Conservation (phyloP, 164 flowering plant genomes). For the Dillenia turbinata region DNA sequence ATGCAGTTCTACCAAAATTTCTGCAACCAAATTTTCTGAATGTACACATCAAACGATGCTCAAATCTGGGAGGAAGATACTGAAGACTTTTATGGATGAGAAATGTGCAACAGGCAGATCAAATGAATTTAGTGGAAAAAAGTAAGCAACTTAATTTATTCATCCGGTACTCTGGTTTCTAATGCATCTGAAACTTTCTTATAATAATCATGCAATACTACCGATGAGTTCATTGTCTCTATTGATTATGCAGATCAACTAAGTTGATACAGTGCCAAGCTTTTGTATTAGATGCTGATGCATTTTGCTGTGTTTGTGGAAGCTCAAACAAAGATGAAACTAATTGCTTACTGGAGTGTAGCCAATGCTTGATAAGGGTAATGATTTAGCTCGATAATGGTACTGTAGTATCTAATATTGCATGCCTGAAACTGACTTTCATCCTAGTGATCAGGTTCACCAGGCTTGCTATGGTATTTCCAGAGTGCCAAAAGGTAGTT, state of each 20-base stretch:
- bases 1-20: conserved; percentile 11
- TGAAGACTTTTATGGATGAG: conserved; percentile 3
- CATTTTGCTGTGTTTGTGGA: conserved; percentile 61
- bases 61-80: conserved; percentile 10
- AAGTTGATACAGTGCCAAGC: conserved; percentile 16
- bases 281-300: conserved; percentile 22
- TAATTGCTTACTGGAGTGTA: conserved; percentile 46
- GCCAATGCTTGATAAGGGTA: conserved; percentile 45
- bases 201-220: too few species aligned
- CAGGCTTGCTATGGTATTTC: conserved; percentile 69
- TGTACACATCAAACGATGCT: conserved; percentile 10
- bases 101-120: conserved; percentile 4
- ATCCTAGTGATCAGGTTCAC: conserved; percentile 39
- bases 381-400: conserved; percentile 2
- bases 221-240: neutral
- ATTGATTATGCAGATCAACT: conserved; percentile 22
- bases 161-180: neutral
- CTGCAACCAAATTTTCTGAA: conserved; percentile 14
- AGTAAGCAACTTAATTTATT: conserved; percentile 24
- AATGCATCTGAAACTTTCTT: neutral
- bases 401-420: neutral
- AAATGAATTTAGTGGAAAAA: conserved; percentile 10
- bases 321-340: conserved; percentile 39
- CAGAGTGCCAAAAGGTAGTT: conserved; percentile 47
- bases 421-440: neutral